These are phyloP conservation scores for Rutidosis leptorrhynchoides DNA, from an alignment of 129 eudicot genomes.

Conservation along the genomic window DNA sequence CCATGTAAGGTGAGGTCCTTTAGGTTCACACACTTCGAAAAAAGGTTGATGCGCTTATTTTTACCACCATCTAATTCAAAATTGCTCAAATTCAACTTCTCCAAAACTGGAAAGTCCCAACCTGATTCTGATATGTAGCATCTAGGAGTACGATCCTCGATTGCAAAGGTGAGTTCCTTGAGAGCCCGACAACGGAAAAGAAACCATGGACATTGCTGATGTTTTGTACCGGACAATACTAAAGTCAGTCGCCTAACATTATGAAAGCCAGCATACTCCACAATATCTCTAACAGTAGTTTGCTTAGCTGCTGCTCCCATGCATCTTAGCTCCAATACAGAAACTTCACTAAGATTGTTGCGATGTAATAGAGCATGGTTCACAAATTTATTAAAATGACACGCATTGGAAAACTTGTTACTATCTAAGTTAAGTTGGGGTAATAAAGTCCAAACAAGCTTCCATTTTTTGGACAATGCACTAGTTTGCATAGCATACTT, in stretches of 20 bases:
- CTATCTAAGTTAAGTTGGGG: neutral
- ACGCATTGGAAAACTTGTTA: neutral
- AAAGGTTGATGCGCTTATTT: neutral
- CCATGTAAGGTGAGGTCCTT: neutral
- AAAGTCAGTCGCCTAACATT: neutral
- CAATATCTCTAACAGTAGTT: neutral
- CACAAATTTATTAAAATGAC: neutral
- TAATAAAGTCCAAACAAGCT: neutral
- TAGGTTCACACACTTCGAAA: conserved; percentile 2
- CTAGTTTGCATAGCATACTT: conserved; percentile 16
- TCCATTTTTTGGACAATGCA: neutral
- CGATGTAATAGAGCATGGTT: neutral
- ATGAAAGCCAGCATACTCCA: neutral
- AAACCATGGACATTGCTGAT: neutral
- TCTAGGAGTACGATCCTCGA: neutral
- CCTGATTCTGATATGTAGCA: neutral
- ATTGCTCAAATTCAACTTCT: neutral
- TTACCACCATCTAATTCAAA: neutral
- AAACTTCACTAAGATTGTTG: neutral
- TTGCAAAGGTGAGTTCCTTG: neutral
- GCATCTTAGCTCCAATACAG: neutral
- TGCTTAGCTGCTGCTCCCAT: neutral
- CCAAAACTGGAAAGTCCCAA: neutral
- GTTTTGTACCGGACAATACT: neutral
- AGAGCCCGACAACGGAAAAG: neutral